These are phyloP conservation scores for Monosporascus sp. DNA, from an alignment of 2,329 filamentous ascomycete genomes.

Conservation along the genomic window DNA sequence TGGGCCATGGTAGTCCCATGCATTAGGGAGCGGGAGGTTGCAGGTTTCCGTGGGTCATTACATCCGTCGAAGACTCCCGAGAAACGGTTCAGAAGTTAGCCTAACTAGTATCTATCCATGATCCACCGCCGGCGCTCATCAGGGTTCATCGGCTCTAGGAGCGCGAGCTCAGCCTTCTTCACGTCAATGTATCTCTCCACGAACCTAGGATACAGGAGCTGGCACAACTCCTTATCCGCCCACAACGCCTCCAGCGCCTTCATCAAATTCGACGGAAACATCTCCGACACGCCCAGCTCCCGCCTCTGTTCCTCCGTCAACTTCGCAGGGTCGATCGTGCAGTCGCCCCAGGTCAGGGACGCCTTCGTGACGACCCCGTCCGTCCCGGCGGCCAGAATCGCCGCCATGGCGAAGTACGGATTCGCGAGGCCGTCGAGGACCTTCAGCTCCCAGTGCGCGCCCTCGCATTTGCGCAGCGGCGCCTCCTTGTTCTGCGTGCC, in stretches of 20 bases:
- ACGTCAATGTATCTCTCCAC: slow-evolving; percentile 52
- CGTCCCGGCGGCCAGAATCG: slow-evolving; percentile 55
- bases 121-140: slow-evolving; percentile 51
- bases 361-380: slow-evolving; percentile 44
- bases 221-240: slow-evolving; percentile 39
- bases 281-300: slow-evolving; percentile 46
- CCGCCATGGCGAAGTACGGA: slow-evolving; percentile 63
- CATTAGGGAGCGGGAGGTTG: too few species aligned
- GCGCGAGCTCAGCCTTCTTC: slow-evolving; percentile 53
- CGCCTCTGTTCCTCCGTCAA: slow-evolving; percentile 42
- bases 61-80: too few species aligned
- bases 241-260: slow-evolving; percentile 50
- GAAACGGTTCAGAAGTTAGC: too few species aligned
- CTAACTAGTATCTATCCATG: slow-evolving; percentile 56
- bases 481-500: slow-evolving; percentile 76
- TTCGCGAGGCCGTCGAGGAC: slow-evolving; percentile 76
- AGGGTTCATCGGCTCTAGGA: slow-evolving; percentile 44
- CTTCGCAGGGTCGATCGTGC: slow-evolving; percentile 46
- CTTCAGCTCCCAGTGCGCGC: slow-evolving; percentile 73
- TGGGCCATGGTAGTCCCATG: too few species aligned
- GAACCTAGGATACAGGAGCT: slow-evolving; percentile 42
- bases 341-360: slow-evolving; percentile 47
- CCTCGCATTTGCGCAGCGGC: slow-evolving; percentile 62
- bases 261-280: slow-evolving; percentile 48
- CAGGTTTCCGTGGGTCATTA: too few species aligned